Evolutionary conservation across 2,329 filamentous ascomycete species (phyloP).

Genomic region (Septoria linicola): DNA sequence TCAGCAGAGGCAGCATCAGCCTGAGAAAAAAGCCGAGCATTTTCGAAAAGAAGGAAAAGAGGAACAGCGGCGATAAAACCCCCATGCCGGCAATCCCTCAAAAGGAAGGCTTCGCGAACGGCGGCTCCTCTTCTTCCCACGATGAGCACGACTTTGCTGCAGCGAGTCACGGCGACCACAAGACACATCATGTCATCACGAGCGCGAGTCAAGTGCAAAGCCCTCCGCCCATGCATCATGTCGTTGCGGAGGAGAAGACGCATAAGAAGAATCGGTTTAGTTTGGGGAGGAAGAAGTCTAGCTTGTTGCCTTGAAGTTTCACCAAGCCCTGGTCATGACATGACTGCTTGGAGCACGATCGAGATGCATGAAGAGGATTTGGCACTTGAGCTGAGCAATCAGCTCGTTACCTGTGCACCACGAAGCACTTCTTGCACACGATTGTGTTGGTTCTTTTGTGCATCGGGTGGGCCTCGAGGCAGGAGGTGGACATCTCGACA

Average conservation of each 20-base stretch:
- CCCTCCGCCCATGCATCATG: constrained; percentile 26
- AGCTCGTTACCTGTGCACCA: no score
- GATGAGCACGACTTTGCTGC: not conserved
- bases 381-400: no score
- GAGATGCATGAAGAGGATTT: no score
- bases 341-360: no score
- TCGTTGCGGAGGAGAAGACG: constrained; percentile 31
- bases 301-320: constrained; percentile 8
- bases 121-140: not conserved
- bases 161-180: constrained; percentile 6
- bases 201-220: not conserved
- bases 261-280: constrained; percentile 65
- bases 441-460: no score
- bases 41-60: constrained; percentile 11
- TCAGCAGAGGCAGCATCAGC: constrained; percentile 9
- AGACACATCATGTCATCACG: constrained; percentile 5
- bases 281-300: constrained; percentile 69
- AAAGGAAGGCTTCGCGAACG: constrained; percentile 5
- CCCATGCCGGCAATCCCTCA: not conserved
- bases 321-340: not conserved
- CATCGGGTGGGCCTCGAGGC: no score
- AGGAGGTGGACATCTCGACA: no score
- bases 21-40: constrained; percentile 11
- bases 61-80: not conserved
- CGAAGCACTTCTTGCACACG: no score